Percentiles rank a stretch among this genome's conserved stretches.
Evolutionary conservation across 768 basidiomycete genomes (phyloP).

Genomic region (Boletus rubroflammeus): DNA sequence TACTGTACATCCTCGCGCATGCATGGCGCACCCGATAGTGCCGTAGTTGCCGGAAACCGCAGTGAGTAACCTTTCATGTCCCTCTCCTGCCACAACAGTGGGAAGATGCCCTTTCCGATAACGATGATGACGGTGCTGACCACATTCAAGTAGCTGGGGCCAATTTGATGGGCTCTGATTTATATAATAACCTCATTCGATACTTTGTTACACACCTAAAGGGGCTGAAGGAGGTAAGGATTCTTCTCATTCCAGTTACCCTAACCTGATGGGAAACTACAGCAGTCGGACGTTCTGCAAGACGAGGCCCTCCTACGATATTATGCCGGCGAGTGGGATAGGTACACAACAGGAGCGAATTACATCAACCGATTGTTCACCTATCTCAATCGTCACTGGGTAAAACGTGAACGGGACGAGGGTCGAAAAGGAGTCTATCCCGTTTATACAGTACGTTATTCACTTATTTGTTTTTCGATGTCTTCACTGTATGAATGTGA

Average conservation of each 20-base stretch:
- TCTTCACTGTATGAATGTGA: background rate
- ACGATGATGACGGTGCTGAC: conserved; percentile 19
- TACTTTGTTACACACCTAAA: conserved; percentile 87
- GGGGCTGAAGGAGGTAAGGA: conserved; percentile 53
- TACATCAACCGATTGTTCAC: conserved; percentile 98
- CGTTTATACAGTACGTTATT: conserved; percentile 81
- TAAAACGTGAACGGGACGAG: conserved; percentile 96
- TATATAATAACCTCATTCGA: conserved; percentile 90
- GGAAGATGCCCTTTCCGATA: conserved; percentile 25
- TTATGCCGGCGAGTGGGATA: conserved; percentile 91
- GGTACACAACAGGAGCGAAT: conserved; percentile 95
- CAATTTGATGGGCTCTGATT: conserved; percentile 94
- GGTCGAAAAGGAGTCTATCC: conserved; percentile 92
- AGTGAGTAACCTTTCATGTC: conserved; percentile 43
- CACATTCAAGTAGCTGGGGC: conserved; percentile 63
- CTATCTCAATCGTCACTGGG: conserved; percentile 99
- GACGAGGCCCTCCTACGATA: conserved; percentile 87
- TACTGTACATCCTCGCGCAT: conserved; percentile 92
- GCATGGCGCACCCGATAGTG: conserved; percentile 46
- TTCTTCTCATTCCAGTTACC: conserved; percentile 19
- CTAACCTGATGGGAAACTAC: conserved; percentile 14
- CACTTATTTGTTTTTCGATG: background rate
- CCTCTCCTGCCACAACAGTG: conserved; percentile 11
- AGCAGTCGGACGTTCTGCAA: conserved; percentile 78
- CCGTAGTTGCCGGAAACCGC: conserved; percentile 40